Conservation (phyloP, 345 rosid species). For the Eucalyptus polyanthemos region DNA sequence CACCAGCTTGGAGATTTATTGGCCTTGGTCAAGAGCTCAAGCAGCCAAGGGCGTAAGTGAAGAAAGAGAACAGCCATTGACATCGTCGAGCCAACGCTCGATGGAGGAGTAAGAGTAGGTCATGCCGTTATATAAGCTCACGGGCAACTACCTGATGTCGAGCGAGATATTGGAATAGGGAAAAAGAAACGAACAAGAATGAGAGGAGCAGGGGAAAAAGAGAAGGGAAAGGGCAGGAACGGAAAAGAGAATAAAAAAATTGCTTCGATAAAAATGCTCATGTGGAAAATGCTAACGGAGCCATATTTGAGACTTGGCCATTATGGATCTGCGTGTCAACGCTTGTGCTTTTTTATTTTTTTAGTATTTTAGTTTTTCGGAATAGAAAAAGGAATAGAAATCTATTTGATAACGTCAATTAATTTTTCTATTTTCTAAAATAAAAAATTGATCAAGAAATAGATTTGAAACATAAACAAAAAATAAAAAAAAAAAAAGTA, state of each 20-base stretch:
- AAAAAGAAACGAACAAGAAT: neutral
- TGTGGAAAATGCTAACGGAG: neutral
- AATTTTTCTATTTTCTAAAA: rapidly evolving
- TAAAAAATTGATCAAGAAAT: rapidly evolving
- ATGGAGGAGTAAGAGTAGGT: neutral
- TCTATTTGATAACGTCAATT: rapidly evolving
- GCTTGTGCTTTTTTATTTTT: too few species aligned
- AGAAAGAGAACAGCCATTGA: neutral
- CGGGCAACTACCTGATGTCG: neutral
- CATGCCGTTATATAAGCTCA: neutral
- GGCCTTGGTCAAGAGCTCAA: neutral
- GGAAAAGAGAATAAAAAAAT: neutral
- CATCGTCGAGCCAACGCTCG: neutral
- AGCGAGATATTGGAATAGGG: neutral
- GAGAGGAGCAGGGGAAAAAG: neutral
- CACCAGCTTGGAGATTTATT: neutral
- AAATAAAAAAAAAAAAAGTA: rapidly evolving
- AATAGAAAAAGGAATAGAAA: too few species aligned
- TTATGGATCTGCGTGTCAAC: too few species aligned
- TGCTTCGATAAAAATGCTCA: neutral
- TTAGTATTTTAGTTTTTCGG: rapidly evolving
- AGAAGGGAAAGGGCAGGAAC: rapidly evolving
- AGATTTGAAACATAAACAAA: rapidly evolving
- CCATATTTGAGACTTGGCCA: neutral
- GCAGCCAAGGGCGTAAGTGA: neutral